Evolutionary conservation across 2,329 filamentous ascomycete species (phyloP), one percentile per base, ranked within the genome.

Genomic region (Exophiala viscosa): DNA sequence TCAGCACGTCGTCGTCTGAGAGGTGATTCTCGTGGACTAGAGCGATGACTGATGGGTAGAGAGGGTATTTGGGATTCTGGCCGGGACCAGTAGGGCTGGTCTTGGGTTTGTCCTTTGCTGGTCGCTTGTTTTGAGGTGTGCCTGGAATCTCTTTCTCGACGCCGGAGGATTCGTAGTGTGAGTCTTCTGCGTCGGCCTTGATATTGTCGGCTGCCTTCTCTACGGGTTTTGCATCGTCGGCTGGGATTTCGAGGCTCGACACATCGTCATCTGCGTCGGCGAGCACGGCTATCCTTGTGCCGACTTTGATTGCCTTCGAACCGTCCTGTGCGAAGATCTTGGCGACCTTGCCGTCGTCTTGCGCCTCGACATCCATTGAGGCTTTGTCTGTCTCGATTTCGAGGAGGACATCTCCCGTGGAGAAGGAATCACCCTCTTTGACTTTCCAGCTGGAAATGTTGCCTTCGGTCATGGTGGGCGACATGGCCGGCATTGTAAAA

Each of bases 351-450:
- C 90, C 90, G 67, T 95, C 89, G 40, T 95, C 90, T 73, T 93
- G 90, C 36, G 90, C 90, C 76, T 95, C 90, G 20, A 95, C 90
- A 64, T 95, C 90, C 89, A 95, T 95, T 51, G 88, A 88, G 50
- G 90, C 90, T 78, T 95, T 95, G 72, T 95, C 90, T 54, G 90
- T 95, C 75, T 95, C 90, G 68, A 95, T 93, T 73, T 95, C 90
- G 54, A 95, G 83, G 46, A 95, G 79, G 31, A 95, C 88, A 70
- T 95, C 90, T 62, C 90, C 90, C 52, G 89, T 87, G 45, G 81
- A 77, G 71, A 90, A 95, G 46, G 82, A 79, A 62, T 93, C 88
- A 73, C 76, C 90, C 75, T 95, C 90, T 72, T 92, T 92, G 65
- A 95, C 80, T 70, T 84, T 87, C 90, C 90, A 95, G 57, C 73